phyloP scores from a whole-genome alignment of 176 grass and related monocot genomes.

The Phyllostachys edulis region DNA sequence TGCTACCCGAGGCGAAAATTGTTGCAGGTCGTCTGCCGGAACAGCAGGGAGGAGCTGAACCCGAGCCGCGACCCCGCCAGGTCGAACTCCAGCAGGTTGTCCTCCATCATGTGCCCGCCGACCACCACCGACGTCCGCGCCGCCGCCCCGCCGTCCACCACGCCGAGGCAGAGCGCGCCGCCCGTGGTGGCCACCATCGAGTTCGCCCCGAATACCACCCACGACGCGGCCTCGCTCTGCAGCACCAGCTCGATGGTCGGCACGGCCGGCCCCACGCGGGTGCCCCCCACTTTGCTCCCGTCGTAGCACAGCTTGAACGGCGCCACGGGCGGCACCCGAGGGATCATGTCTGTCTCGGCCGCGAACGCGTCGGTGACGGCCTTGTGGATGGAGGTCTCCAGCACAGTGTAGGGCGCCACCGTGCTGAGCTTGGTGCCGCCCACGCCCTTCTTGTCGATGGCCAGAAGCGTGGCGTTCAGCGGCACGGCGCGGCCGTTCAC shows the following conservation, averaged over 20 bases:
- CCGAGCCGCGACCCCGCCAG: slow-evolving; percentile 56
- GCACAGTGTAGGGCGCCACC: slow-evolving; percentile 60
- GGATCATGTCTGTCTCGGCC: slow-evolving; percentile 37
- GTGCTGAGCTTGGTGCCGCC: slow-evolving; percentile 81
- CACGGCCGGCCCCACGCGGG: slow-evolving; percentile 53
- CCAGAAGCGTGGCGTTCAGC: slow-evolving; percentile 56
- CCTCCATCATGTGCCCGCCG: slow-evolving; percentile 65
- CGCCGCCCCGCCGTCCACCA: slow-evolving; percentile 58
- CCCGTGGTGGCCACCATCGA: slow-evolving; percentile 52
- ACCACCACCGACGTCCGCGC: slow-evolving; percentile 62
- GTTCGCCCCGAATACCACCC: slow-evolving; percentile 68
- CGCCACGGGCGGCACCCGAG: slow-evolving; percentile 29
- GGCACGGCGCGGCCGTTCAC: slow-evolving; percentile 53
- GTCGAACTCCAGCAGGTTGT: slow-evolving; percentile 85
- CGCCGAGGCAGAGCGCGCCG: slow-evolving; percentile 57
- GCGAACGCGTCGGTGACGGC: slow-evolving; percentile 58
- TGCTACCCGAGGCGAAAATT: slow-evolving; percentile 60
- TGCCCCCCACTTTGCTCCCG: slow-evolving; percentile 44
- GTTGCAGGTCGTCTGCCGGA: slow-evolving; percentile 52
- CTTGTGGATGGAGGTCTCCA: slow-evolving; percentile 62
- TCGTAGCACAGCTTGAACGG: slow-evolving; percentile 75
- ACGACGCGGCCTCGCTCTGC: slow-evolving; percentile 38
- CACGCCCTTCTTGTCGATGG: slow-evolving; percentile 49
- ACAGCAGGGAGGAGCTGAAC: slow-evolving; percentile 64
- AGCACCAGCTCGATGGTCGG: slow-evolving; percentile 65